Evolutionary conservation across 1,139 yeast species (phyloP), one percentile per base, ranked within the genome.

Genomic region (Kurtzmaniella quercitrusa): DNA sequence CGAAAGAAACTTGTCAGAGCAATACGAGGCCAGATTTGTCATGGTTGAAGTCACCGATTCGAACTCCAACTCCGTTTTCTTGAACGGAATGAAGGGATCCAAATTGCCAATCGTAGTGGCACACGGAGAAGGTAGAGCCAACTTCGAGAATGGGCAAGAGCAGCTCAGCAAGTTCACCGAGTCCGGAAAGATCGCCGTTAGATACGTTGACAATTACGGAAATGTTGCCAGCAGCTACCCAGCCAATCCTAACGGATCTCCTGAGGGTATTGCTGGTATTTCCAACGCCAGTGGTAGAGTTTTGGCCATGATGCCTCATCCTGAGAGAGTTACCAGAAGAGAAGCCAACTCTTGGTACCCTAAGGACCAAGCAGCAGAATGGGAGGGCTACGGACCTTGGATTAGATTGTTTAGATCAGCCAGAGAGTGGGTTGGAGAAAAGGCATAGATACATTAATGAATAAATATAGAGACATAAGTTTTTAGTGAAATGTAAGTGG

Each of bases 281-380:
- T 76, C 86, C 51, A 82, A 93, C 42, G 87, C 86, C 46, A 88
- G 88, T 59, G 98, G 98, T 53, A 82, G 98, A 65, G 97, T 94
- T 3, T 73, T 94, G 58, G 98, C 98, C 2, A 81, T 94, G 90
- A 94, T 94, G 99, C 99, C 99, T 40, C 99, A 94, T 63, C 98
- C 99, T 21, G 99, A 94, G 68, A 88, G 99, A 71, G 94, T 89
- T 41, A 77, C 85, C 47, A 79, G 96, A 68, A 72, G 82, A 60
- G 96, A 88, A 65, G 73, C 95, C 48, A 91, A 91, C 70, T 89
- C 97, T 8, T 93, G 90, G 82, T 88, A 88, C 61, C 97, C 98
- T 41, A 64, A 66, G 34, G 82, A 77, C 44, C 84, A 85, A 58
- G 81, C 81, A 41, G 67, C 63, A 38, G 71, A 72, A 43, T 81